Evolutionary conservation across 495 filamentous ascomycete genomes (phyloP), one percentile per base, ranked within the genome.

Genomic region (Hyaloscypha bicolor): DNA sequence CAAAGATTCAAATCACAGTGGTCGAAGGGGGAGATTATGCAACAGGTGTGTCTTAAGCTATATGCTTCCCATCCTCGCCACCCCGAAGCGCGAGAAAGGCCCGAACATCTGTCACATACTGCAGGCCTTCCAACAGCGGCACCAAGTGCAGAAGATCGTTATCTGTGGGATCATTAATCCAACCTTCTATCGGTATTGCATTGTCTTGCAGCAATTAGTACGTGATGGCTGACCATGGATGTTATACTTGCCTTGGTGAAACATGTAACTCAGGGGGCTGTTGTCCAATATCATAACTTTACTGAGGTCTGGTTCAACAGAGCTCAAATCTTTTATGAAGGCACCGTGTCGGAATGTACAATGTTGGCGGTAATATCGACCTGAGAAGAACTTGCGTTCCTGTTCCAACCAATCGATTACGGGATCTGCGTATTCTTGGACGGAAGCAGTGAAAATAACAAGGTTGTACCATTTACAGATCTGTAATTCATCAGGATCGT

Each of bases 201-300:
- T 96, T 99, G 79, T 99, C 95, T 93, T 53, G 12, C 5, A 29
- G 29, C 42, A 61, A 4, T 25, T 48, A 48, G 16, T 48, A 19
- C 42, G 16, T 12, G 16, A 19, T 48, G 42, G 16, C 16, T 14
- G 42, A 19, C 16, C 42, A 19, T 48, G 42, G 11, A 48, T 16
- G 42, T 16, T 48, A 3, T 16, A 19, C 42, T 55, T 76, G 97
- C 95, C 96, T 87, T 96, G 93, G 76, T 99, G 95, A 81, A 99
- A 99, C 81, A 96, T 92, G 77, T 99, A 99, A 79, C 94, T 97
- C 82, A 96, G 88, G 16, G 95, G 96, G 75, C 93, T 97, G 74
- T 99, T 99, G 79, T 99, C 95, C 75, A 98, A 81, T 69, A 99
- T 99, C 91, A 98, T 97, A 58, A 98, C 95, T 80, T 90, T 93